A percentile compares a stretch with the other conserved stretches of the same genome.
phyloP scores from a whole-genome alignment of 2,329 filamentous ascomycete species.

The Cladosporium sp. region DNA sequence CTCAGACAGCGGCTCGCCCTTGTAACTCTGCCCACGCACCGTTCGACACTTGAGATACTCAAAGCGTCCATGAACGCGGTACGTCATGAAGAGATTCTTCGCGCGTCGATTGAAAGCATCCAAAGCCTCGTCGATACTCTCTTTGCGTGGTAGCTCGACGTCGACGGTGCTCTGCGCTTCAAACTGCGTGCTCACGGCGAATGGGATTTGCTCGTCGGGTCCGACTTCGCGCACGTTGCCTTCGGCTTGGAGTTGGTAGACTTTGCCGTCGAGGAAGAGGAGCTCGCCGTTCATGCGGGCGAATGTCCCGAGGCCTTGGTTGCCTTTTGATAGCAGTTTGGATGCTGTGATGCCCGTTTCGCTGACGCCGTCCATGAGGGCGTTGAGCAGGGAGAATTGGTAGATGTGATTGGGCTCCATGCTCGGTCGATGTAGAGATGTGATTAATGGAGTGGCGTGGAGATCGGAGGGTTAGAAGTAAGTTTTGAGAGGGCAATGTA shows the following conservation, averaged over 20 bases:
- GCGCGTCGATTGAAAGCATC: constrained; percentile 25
- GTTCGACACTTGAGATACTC: constrained; percentile 30
- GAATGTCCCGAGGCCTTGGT: constrained; percentile 48
- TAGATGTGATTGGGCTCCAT: constrained; percentile 39
- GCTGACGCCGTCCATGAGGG: constrained; percentile 42
- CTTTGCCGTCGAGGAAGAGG: constrained; percentile 37
- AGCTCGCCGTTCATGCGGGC: constrained; percentile 41
- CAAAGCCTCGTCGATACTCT: constrained; percentile 24
- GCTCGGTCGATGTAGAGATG: neutral
- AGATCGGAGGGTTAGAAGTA: neutral
- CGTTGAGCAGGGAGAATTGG: constrained; percentile 41
- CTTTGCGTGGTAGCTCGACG: constrained; percentile 22
- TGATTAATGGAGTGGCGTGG: neutral
- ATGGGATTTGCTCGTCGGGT: constrained; percentile 35
- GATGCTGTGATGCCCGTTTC: constrained; percentile 45
- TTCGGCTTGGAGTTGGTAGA: constrained; percentile 39
- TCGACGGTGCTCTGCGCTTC: constrained; percentile 24
- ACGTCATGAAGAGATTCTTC: constrained; percentile 32
- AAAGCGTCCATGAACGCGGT: constrained; percentile 28
- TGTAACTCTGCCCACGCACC: constrained; percentile 29
- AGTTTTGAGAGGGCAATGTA: neutral
- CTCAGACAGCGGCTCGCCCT: constrained; percentile 30
- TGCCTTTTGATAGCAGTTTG: constrained; percentile 43
- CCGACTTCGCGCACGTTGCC: constrained; percentile 32
- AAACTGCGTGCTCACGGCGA: constrained; percentile 33